Conservation (phyloP, 1,139 yeast species). For the Kodamaea suecica region DNA sequence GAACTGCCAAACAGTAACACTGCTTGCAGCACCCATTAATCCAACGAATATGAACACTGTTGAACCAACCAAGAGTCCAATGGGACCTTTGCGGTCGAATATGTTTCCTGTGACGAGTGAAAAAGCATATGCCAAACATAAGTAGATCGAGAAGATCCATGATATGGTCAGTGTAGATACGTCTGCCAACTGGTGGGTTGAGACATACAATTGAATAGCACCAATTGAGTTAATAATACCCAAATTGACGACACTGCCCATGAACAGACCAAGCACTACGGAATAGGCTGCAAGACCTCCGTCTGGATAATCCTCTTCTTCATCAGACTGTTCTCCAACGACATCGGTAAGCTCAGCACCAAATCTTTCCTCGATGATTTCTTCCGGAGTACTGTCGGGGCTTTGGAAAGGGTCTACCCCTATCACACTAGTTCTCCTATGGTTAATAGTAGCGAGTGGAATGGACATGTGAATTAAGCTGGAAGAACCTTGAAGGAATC, state of each 20-base stretch:
- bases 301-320: constrained; percentile 48
- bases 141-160: constrained; percentile 62
- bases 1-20: constrained; percentile 54
- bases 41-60: constrained; percentile 46
- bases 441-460: constrained; percentile 2
- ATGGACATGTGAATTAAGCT: constrained; percentile 1
- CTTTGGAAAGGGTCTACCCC: background rate
- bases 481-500: background rate
- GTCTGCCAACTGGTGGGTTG: constrained; percentile 46
- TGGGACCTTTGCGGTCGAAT: constrained; percentile 56
- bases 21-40: constrained; percentile 51
- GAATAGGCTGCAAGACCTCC: constrained; percentile 59
- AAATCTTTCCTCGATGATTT: background rate
- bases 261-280: constrained; percentile 60
- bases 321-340: constrained; percentile 1
- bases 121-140: constrained; percentile 54
- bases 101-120: constrained; percentile 62
- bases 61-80: constrained; percentile 45
- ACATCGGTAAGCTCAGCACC: background rate
- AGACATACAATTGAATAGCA: constrained; percentile 57
- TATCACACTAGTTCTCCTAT: constrained; percentile 1
- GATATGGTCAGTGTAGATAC: constrained; percentile 46
- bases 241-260: constrained; percentile 58
- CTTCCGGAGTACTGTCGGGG: background rate
- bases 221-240: constrained; percentile 61